A percentile compares a stretch with the other conserved stretches of the same genome.
Conservation (phyloP, 345 rosid species). For the Hibiscus trionum region DNA sequence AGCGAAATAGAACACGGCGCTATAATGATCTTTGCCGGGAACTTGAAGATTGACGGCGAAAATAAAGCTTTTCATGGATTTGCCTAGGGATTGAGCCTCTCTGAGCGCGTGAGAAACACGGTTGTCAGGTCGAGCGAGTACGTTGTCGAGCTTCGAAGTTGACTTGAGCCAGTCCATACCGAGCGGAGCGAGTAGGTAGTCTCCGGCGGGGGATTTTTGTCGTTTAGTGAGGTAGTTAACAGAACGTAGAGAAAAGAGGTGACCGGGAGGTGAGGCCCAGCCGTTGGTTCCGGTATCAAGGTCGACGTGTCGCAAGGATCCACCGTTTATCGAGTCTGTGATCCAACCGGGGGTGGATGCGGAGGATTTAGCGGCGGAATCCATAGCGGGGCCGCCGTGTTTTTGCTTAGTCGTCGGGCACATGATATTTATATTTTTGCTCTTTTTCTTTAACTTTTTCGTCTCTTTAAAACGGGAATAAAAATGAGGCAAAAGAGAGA, state of each 20-base stretch:
- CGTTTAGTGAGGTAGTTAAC: constrained; percentile 42
- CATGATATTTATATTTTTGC: constrained; percentile 21
- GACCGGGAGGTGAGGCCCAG: constrained; percentile 92
- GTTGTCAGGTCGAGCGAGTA: constrained; percentile 69
- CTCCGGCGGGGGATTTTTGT: constrained; percentile 62
- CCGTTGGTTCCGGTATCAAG: constrained; percentile 66
- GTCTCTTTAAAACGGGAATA: not conserved
- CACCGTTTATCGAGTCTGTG: constrained; percentile 55
- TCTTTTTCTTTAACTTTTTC: not conserved
- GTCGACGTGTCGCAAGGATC: constrained; percentile 71
- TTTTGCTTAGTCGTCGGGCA: constrained; percentile 40
- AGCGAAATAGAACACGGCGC: constrained; percentile 81
- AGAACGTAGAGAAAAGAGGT: constrained; percentile 69
- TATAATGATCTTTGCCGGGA: constrained; percentile 82
- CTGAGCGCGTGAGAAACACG: constrained; percentile 62
- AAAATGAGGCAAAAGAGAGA: not conserved
- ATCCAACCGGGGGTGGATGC: constrained; percentile 42
- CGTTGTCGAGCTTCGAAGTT: constrained; percentile 53
- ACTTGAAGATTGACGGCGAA: constrained; percentile 84
- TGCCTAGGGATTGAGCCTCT: constrained; percentile 46
- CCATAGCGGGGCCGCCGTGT: constrained; percentile 32
- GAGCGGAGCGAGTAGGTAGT: constrained; percentile 64
- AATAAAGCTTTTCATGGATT: constrained; percentile 57
- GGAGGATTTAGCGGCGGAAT: constrained; percentile 16
- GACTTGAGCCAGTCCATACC: constrained; percentile 92